These are phyloP conservation scores for Tetracladium setigerum DNA, from an alignment of 495 filamentous ascomycete species.

Conservation along the genomic window DNA sequence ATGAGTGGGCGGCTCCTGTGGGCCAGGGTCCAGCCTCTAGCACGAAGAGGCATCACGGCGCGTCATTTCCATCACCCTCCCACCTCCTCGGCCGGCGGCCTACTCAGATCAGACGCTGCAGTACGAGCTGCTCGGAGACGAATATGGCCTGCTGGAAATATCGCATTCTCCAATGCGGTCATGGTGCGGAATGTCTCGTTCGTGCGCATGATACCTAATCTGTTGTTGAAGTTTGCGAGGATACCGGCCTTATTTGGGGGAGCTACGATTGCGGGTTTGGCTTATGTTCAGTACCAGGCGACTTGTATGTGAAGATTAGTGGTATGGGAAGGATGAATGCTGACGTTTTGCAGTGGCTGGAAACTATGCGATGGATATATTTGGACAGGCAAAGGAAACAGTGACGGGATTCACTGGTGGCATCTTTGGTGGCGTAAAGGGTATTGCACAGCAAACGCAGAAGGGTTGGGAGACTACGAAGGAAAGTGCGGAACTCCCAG, in stretches of 20 bases:
- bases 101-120: conserved; percentile 57
- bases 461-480: conserved; percentile 80
- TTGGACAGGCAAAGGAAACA: conserved; percentile 60
- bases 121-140: conserved; percentile 50
- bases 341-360: conserved; percentile 59
- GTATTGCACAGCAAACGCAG: conserved; percentile 69
- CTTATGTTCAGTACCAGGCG: conserved; percentile 95
- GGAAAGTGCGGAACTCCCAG: conserved; percentile 65
- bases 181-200: conserved; percentile 84
- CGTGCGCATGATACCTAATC: conserved; percentile 72
- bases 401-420: conserved; percentile 56
- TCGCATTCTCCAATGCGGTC: conserved; percentile 77
- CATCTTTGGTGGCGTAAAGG: conserved; percentile 61
- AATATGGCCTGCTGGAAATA: conserved; percentile 67
- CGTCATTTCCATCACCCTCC: conserved; percentile 60
- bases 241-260: conserved; percentile 89
- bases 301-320: conserved; percentile 52
- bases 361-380: conserved; percentile 78
- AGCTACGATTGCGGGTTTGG: conserved; percentile 74
- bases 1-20: conserved; percentile 84
- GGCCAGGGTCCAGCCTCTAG: conserved; percentile 53
- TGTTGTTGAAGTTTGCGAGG: conserved; percentile 78
- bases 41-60: conserved; percentile 47
- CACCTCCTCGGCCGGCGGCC: conserved; percentile 54
- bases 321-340: neutral